These are phyloP conservation scores for Exophiala spinifera DNA, from an alignment of 2,329 filamentous ascomycete genomes.

Conservation along the genomic window DNA sequence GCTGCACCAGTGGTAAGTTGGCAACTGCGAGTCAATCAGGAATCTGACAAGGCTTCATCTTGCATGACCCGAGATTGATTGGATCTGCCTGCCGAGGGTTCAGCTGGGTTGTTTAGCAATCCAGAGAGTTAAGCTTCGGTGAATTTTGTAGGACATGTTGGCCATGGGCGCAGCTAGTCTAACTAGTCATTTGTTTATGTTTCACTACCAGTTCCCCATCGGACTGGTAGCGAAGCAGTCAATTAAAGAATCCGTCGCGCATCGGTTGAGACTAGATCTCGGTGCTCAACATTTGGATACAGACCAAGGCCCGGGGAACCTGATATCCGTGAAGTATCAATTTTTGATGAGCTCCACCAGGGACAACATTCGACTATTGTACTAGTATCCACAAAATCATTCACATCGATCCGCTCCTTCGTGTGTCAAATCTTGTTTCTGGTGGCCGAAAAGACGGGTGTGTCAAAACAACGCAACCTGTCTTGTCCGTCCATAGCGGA, in stretches of 20 bases:
- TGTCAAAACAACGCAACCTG: neutral
- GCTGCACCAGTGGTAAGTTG: neutral
- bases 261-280: neutral
- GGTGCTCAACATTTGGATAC: neutral
- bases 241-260: neutral
- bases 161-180: neutral
- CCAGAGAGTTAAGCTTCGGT: neutral
- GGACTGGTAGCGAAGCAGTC: neutral
- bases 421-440: neutral
- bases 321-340: neutral
- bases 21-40: neutral
- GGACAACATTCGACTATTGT: neutral
- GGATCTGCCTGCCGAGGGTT: conserved; percentile 10
- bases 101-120: conserved; percentile 6
- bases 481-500: no score
- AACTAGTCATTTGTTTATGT: no score
- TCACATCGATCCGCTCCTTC: neutral
- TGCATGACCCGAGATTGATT: conserved; percentile 14
- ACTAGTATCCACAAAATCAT: neutral
- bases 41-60: conserved; percentile 17
- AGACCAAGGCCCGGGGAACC: neutral
- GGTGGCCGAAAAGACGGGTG: neutral
- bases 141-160: conserved; percentile 10
- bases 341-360: neutral
- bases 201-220: neutral